These are phyloP conservation scores for Saccharomycopsis fermentans DNA, from an alignment of 805 yeast species.

Conservation along the genomic window DNA sequence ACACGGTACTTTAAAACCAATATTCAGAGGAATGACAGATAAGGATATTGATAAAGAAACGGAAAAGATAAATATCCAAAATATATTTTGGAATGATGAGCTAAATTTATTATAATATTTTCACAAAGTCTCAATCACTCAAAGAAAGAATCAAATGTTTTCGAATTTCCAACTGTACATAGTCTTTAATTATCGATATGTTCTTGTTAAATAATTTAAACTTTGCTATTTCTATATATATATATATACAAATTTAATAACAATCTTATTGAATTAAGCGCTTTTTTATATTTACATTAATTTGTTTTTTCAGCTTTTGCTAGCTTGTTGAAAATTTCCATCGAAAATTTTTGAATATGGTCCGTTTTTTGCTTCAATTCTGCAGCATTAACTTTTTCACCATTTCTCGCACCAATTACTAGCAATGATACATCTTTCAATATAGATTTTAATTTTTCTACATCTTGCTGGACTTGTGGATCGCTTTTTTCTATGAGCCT, in stretches of 20 bases:
- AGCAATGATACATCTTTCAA: slow-evolving; percentile 1
- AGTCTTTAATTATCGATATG: too few relatives aligned
- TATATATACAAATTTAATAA: neutral
- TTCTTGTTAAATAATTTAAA: too few relatives aligned
- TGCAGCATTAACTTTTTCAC: slow-evolving; percentile 42
- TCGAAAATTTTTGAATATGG: slow-evolving; percentile 62
- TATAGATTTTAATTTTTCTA: slow-evolving; percentile 21
- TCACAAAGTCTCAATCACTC: too few relatives aligned
- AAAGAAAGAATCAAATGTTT: too few relatives aligned
- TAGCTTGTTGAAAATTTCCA: slow-evolving; percentile 64
- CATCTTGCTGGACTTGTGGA: slow-evolving; percentile 52
- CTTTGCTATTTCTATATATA: too few relatives aligned
- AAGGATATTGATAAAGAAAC: slow-evolving; percentile 10
- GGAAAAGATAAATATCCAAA: slow-evolving; percentile 3
- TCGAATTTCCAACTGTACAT: too few relatives aligned
- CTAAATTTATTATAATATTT: neutral
- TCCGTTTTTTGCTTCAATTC: slow-evolving; percentile 64
- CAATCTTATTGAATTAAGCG: neutral
- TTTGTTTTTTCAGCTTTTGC: slow-evolving; percentile 4
- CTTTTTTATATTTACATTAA: neutral
- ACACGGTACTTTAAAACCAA: neutral
- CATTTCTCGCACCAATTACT: slow-evolving; percentile 7
- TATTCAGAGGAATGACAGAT: neutral
- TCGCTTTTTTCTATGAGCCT: slow-evolving; percentile 52
- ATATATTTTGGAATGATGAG: slow-evolving; percentile 10